These are phyloP conservation scores for Cornus florida DNA, from an alignment of 148 eudicot genomes.

Conservation along the genomic window DNA sequence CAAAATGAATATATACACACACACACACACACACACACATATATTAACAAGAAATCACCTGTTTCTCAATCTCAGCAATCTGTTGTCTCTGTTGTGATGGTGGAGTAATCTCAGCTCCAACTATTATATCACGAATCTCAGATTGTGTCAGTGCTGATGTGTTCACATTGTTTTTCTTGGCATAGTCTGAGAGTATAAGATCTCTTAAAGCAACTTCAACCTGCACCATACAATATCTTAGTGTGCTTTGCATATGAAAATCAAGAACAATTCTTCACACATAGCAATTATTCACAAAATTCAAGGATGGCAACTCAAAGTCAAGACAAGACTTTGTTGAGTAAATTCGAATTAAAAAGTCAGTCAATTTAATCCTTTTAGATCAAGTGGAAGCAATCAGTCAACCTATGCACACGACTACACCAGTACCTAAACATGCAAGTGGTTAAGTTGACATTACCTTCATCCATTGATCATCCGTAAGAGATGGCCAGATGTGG, in stretches of 20 bases:
- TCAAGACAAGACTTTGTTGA: too few relatives aligned
- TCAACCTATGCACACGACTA: too few relatives aligned
- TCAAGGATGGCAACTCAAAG: too few relatives aligned
- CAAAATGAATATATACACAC: too few relatives aligned
- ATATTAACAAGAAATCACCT: constrained; percentile 24
- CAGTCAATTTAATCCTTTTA: too few relatives aligned
- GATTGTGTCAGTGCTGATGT: constrained; percentile 96
- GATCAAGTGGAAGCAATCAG: too few relatives aligned
- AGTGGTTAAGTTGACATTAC: constrained; percentile 25
- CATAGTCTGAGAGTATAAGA: constrained; percentile 94
- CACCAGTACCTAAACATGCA: too few relatives aligned
- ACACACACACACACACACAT: too few relatives aligned
- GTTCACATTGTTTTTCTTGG: constrained; percentile 97
- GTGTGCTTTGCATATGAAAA: not conserved
- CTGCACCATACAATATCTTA: constrained; percentile 38
- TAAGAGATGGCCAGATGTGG: constrained; percentile 96
- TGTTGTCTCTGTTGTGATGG: constrained; percentile 99
- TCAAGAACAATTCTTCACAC: not conserved
- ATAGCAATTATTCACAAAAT: not conserved
- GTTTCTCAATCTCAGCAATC: constrained; percentile 99
- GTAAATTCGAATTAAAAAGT: too few relatives aligned
- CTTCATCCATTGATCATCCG: constrained; percentile 99
- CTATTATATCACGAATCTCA: constrained; percentile 96
- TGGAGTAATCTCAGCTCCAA: constrained; percentile 98
- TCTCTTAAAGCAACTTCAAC: constrained; percentile 99